Evolutionary conservation across 176 grass and related monocot species (phyloP).

Genomic region (Thinopyrum elongatum): DNA sequence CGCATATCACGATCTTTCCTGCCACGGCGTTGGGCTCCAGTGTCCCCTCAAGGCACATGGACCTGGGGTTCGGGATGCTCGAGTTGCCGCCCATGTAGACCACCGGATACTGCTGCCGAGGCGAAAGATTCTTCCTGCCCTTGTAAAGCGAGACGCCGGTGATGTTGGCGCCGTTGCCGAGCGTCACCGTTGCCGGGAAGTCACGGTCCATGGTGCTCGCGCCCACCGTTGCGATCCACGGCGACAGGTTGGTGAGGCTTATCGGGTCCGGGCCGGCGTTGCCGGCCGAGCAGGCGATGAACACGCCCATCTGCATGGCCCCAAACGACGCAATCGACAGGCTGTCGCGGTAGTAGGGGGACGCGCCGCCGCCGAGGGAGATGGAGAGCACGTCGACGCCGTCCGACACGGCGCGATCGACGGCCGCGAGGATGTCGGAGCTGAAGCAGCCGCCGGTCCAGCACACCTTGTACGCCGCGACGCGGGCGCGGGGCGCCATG

Average conservation of each 20-base stretch:
- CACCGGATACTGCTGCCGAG: constrained; percentile 55
- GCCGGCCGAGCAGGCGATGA: constrained; percentile 93
- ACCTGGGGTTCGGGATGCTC: constrained; percentile 67
- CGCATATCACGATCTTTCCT: constrained; percentile 92
- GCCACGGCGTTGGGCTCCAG: constrained; percentile 52
- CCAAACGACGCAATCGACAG: constrained; percentile 83
- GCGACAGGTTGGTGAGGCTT: constrained; percentile 89
- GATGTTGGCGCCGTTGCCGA: constrained; percentile 71
- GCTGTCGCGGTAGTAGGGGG: constrained; percentile 80
- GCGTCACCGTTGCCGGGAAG: constrained; percentile 68
- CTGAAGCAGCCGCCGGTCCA: constrained; percentile 97
- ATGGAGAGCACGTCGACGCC: constrained; percentile 97
- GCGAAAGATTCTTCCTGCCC: constrained; percentile 42
- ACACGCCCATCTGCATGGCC: constrained; percentile 98
- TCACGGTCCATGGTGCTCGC: constrained; percentile 97
- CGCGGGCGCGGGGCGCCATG: constrained; percentile 88
- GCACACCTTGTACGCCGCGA: constrained; percentile 97
- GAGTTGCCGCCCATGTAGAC: constrained; percentile 72
- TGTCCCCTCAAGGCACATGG: constrained; percentile 83
- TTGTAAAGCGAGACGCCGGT: constrained; percentile 91
- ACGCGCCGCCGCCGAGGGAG: constrained; percentile 91
- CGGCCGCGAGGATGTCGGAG: constrained; percentile 98
- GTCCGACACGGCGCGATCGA: constrained; percentile 84
- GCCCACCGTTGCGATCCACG: constrained; percentile 93
- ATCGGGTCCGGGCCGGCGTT: constrained; percentile 90